Evolutionary conservation across 129 eudicot species (phyloP).

Genomic region (Pittosporum tobira): DNA sequence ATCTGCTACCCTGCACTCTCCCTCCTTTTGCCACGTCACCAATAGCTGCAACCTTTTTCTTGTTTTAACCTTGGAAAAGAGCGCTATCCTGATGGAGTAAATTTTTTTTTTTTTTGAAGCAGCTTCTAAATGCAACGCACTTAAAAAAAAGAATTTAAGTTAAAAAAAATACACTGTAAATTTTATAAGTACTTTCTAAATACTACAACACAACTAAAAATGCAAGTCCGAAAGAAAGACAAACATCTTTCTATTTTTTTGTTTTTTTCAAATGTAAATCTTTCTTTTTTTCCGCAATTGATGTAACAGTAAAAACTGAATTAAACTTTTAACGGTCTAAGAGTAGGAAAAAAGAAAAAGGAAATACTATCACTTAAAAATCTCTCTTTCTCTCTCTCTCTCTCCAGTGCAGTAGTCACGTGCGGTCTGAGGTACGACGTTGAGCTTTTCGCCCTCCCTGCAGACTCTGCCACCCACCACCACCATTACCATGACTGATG

Average conservation of each 20-base stretch:
- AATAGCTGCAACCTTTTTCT: neutral
- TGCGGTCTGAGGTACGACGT: constrained; percentile 43
- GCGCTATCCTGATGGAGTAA: neutral
- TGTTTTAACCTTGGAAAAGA: neutral
- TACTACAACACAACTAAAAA: too few species aligned
- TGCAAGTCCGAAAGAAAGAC: too few species aligned
- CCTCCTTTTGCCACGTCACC: neutral
- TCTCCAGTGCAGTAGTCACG: constrained; percentile 37
- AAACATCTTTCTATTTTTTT: too few species aligned
- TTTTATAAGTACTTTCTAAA: too few species aligned
- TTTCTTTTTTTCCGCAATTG: too few species aligned
- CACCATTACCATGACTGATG: constrained; percentile 3
- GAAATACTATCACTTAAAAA: too few species aligned
- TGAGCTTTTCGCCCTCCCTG: constrained; percentile 11
- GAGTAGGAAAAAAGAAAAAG: neutral
- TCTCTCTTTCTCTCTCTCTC: too few species aligned
- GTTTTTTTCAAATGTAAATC: too few species aligned
- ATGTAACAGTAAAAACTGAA: too few species aligned
- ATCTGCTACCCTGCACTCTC: neutral
- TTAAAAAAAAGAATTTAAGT: neutral
- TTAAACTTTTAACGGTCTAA: too few species aligned
- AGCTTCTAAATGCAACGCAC: neutral
- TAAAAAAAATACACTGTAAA: too few species aligned
- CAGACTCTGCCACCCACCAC: neutral
- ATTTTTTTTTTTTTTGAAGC: too few species aligned